These are phyloP conservation scores for Myxozyma nipponensis DNA, from an alignment of 805 yeast genomes.

Conservation along the genomic window DNA sequence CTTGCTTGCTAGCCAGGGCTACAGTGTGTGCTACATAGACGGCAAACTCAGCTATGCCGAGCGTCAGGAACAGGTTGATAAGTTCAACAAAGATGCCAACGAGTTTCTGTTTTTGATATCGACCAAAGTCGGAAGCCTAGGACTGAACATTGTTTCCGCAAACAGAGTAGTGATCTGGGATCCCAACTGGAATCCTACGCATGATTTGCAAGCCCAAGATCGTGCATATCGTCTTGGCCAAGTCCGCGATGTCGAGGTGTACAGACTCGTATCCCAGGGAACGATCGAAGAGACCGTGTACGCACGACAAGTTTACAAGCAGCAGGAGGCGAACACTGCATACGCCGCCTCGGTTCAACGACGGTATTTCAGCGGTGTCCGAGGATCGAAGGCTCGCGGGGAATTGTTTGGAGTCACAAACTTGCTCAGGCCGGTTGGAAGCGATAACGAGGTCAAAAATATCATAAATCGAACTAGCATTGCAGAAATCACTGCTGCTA, in stretches of 20 bases:
- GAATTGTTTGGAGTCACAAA: slow-evolving; percentile 20
- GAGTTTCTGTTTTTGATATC: slow-evolving; percentile 18
- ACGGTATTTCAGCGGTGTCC: slow-evolving; percentile 23
- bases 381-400: slow-evolving; percentile 10
- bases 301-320: slow-evolving; percentile 25
- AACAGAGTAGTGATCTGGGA: slow-evolving; percentile 24
- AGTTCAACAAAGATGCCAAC: slow-evolving; percentile 12
- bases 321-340: slow-evolving; percentile 26
- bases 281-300: slow-evolving; percentile 25
- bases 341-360: slow-evolving; percentile 20
- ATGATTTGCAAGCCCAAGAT: slow-evolving; percentile 24
- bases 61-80: slow-evolving; percentile 20
- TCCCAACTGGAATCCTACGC: slow-evolving; percentile 26
- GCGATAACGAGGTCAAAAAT: slow-evolving; percentile 4
- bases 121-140: slow-evolving; percentile 24
- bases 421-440: slow-evolving; percentile 7
- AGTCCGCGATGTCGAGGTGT: slow-evolving; percentile 22
- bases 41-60: slow-evolving; percentile 13
- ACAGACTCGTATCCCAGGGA: slow-evolving; percentile 16
- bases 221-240: slow-evolving; percentile 26
- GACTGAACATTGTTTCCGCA: slow-evolving; percentile 23
- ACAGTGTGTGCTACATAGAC: slow-evolving; percentile 15
- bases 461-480: slow-evolving; percentile 17
- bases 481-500: background rate
- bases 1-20: slow-evolving; percentile 7